These are phyloP conservation scores for Solanum peruvianum DNA, from an alignment of 257 asterid genomes.

Conservation along the genomic window DNA sequence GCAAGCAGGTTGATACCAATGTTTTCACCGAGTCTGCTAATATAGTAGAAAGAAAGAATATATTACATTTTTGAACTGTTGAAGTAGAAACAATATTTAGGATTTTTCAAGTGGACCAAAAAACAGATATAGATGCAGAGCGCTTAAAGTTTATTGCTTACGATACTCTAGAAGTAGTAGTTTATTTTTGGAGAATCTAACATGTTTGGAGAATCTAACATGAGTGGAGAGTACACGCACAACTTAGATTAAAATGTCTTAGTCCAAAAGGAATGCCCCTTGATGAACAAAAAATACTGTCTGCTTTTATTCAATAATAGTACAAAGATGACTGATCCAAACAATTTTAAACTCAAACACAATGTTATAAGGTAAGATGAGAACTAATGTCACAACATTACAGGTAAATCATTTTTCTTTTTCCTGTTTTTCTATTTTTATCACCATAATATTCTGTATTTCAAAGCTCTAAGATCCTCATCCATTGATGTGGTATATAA, in stretches of 20 bases:
- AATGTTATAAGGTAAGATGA: background rate
- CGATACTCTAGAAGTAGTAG: too few relatives aligned
- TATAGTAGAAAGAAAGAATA: too few relatives aligned
- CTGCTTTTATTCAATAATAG: background rate
- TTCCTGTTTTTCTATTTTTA: background rate
- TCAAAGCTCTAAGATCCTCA: background rate
- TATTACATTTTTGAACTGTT: too few relatives aligned
- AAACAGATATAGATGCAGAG: background rate
- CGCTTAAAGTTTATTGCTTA: too few relatives aligned
- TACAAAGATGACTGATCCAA: background rate
- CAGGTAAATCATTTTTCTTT: background rate
- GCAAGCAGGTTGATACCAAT: too few relatives aligned
- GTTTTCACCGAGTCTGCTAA: too few relatives aligned
- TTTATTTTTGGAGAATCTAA: background rate
- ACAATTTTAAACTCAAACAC: background rate
- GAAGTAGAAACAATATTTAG: too few relatives aligned
- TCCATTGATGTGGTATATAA: background rate
- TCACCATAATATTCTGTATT: background rate
- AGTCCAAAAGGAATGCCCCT: background rate
- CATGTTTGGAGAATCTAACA: background rate
- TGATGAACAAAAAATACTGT: background rate
- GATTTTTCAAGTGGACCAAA: background rate
- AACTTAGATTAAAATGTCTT: background rate
- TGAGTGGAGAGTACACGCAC: background rate
- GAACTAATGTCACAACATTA: background rate